Evolutionary conservation across 2,329 filamentous ascomycete genomes (phyloP).

Genomic region (Fusarium veterinarium): DNA sequence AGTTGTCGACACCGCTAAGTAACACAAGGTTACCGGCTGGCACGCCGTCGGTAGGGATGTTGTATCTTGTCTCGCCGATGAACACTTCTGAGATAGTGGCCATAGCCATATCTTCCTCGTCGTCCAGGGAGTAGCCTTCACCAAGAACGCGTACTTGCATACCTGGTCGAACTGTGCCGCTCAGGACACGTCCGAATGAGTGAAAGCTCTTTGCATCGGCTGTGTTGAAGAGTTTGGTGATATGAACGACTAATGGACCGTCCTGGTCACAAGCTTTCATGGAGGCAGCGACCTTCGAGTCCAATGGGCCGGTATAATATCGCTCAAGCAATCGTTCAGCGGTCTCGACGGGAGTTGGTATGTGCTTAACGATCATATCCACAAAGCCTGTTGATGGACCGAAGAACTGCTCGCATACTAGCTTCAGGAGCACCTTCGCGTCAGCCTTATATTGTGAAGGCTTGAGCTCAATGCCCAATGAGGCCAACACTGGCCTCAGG

Average conservation of each 20-base stretch:
- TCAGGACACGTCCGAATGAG: constrained; percentile 91
- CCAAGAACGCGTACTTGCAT: constrained; percentile 90
- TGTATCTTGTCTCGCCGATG: constrained; percentile 93
- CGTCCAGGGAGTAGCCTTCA: constrained; percentile 94
- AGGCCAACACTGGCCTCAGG: constrained; percentile 80
- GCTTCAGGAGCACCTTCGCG: constrained; percentile 85
- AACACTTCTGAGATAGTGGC: constrained; percentile 88
- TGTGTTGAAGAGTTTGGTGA: constrained; percentile 94
- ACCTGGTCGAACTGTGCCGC: constrained; percentile 85
- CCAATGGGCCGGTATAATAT: constrained; percentile 91
- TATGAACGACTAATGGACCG: constrained; percentile 88
- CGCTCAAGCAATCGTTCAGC: constrained; percentile 81
- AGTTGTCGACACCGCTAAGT: constrained; percentile 94
- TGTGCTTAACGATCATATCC: constrained; percentile 91
- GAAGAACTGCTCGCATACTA: constrained; percentile 96
- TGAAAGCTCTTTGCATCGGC: constrained; percentile 91
- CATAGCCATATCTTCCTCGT: constrained; percentile 95
- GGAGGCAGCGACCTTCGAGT: constrained; percentile 81
- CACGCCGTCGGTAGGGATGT: constrained; percentile 88
- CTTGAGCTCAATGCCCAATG: constrained; percentile 86
- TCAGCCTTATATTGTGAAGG: constrained; percentile 92
- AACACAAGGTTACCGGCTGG: constrained; percentile 94
- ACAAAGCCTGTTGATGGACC: constrained; percentile 90
- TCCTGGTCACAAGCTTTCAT: constrained; percentile 89
- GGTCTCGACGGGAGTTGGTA: constrained; percentile 86